phyloP scores from a whole-genome alignment of 163 green algal species.

The Volvox carteri region DNA sequence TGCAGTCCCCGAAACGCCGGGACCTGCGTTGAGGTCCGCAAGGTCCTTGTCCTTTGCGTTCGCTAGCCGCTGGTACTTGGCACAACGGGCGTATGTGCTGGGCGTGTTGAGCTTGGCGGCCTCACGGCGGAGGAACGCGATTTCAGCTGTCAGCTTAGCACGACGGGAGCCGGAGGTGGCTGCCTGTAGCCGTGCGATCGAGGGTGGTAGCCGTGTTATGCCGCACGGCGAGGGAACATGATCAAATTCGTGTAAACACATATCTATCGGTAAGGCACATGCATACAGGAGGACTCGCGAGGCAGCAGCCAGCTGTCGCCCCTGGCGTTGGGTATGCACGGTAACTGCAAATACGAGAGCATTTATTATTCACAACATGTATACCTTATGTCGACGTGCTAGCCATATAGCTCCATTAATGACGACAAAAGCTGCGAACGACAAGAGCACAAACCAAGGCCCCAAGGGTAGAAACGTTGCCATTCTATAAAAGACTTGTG shows the following conservation, averaged over 20 bases:
- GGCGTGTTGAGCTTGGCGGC: constrained; percentile 63
- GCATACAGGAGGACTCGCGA: too few relatives aligned
- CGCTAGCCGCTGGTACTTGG: constrained; percentile 63
- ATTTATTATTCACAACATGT: too few relatives aligned
- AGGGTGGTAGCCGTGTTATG: too few relatives aligned
- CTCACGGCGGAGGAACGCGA: constrained; percentile 58
- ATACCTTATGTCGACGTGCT: constrained; percentile 22
- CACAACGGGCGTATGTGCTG: constrained; percentile 63
- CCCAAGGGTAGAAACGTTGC: background rate
- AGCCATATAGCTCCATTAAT: constrained; percentile 1
- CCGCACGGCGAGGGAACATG: too few relatives aligned
- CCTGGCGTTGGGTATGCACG: too few relatives aligned
- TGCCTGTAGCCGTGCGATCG: too few relatives aligned
- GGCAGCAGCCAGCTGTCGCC: too few relatives aligned
- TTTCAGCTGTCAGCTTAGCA: constrained; percentile 65
- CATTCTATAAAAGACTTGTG: too few relatives aligned
- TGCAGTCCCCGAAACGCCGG: background rate
- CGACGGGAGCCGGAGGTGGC: constrained; percentile 29
- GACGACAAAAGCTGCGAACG: background rate
- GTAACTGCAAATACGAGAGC: too few relatives aligned
- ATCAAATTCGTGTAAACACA: too few relatives aligned
- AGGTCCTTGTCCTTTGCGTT: constrained; percentile 73
- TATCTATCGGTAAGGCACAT: too few relatives aligned
- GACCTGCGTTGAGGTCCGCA: constrained; percentile 32
- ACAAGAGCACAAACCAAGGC: constrained; percentile 13